These are phyloP conservation scores for Tagetes patula DNA, from an alignment of 129 eudicot genomes.

Conservation along the genomic window DNA sequence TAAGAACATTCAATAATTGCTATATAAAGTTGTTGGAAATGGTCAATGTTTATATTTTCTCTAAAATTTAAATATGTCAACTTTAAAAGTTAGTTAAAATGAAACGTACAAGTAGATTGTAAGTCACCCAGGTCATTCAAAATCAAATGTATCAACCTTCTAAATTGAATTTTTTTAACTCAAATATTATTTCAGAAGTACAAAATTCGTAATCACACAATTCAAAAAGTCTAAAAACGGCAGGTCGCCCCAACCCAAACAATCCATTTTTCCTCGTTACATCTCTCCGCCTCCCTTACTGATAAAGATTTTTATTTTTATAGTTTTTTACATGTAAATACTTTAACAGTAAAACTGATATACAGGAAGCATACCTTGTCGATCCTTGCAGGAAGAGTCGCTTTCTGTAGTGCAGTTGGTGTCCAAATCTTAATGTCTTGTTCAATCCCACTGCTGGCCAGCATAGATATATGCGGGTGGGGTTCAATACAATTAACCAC, in stretches of 20 bases:
- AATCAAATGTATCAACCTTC: conserved; percentile 1
- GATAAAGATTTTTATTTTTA: background rate
- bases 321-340: background rate
- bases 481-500: conserved; percentile 77
- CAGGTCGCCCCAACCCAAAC: background rate
- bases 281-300: too few relatives aligned
- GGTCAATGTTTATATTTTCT: background rate
- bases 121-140: background rate
- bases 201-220: background rate
- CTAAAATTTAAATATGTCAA: background rate
- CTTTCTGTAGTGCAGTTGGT: conserved; percentile 57
- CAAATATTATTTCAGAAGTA: background rate
- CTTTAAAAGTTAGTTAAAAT: background rate
- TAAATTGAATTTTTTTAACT: background rate
- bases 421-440: conserved; percentile 69
- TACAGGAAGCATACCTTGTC: conserved; percentile 45
- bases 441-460: conserved; percentile 85
- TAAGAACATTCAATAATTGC: background rate
- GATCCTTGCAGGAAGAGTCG: conserved; percentile 47
- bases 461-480: conserved; percentile 61
- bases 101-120: background rate
- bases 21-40: background rate
- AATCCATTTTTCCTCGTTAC: background rate
- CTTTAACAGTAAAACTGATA: background rate
- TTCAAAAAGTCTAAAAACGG: background rate